phyloP scores from a whole-genome alignment of 1,139 yeast genomes.

The Sugiyamaella castrensis region DNA sequence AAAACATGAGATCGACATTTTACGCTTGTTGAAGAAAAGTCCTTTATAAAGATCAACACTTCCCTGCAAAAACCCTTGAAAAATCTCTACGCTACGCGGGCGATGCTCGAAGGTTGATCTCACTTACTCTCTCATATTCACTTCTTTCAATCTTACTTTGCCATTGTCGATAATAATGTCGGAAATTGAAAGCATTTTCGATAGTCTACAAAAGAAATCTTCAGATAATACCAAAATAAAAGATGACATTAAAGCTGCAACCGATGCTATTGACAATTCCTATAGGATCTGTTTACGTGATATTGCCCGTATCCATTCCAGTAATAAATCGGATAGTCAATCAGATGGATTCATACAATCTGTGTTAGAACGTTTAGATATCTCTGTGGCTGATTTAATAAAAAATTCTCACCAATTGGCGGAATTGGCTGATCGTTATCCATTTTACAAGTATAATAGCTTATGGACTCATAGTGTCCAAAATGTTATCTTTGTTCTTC shows the following conservation, averaged over 20 bases:
- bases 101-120: no score
- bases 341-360: constrained; percentile 1
- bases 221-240: constrained; percentile 8
- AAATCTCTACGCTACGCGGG: no score
- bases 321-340: constrained; percentile 1
- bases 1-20: no score
- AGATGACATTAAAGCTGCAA: constrained; percentile 16
- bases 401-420: constrained; percentile 5
- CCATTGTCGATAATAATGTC: constrained; percentile 2
- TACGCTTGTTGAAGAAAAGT: no score
- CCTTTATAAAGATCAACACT: no score
- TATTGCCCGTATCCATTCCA: constrained; percentile 20
- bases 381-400: constrained; percentile 2
- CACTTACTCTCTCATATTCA: background rate
- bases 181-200: constrained; percentile 9
- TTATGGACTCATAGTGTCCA: constrained; percentile 30
- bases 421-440: constrained; percentile 16
- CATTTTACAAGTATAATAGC: constrained; percentile 30
- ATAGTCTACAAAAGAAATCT: constrained; percentile 10
- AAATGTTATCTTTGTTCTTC: constrained; percentile 23
- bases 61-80: no score
- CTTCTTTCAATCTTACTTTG: background rate
- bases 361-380: background rate
- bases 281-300: constrained; percentile 16
- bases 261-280: constrained; percentile 16